Evolutionary conservation across 768 basidiomycete species (phyloP), one percentile per base, ranked within the genome.

Genomic region (Wakefieldia striispora): DNA sequence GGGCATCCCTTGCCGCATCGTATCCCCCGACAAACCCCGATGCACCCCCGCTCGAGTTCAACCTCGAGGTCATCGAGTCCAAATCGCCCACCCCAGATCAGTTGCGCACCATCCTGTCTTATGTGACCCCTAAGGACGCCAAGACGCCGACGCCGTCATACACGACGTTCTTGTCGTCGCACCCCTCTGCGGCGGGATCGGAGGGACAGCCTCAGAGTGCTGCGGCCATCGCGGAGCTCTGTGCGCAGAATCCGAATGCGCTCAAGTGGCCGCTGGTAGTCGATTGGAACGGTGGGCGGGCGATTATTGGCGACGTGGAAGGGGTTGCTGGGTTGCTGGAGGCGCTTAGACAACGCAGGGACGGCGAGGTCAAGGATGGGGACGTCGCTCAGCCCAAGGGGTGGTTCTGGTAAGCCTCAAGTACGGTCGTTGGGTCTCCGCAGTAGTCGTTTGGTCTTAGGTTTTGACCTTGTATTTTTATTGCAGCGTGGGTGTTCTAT

Each of bases 191-290:
- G 2, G 44, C 71, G 14, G 68, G 72, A 36, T 70, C 68, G 17
- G 66, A 65, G 2, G 70, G 70, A 12, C 64, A 60, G 50, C 68
- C 75, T 0, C 71, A 79, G 7, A 76, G 66, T 23, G 56, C 77
- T 0, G 66, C 74, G 6, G 76, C 66, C 8, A 70, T 90, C 9
- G 70, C 70, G 3, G 67, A 75, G 24, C 72, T 88, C 10, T 86
- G 74, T 0, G 57, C 69, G 38, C 71, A 73, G 64, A 82, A 82
- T 49, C 84, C 82, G 1, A 73, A 72, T 13, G 80, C 79, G 14
- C 66, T 89, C 56, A 87, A 82, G 51, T 91, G 86, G 87, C 88
- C 88, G 0, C 77, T 91, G 40, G 85, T 91, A 0, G 88, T 91
- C 2, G 82, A 91, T 56, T 91, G 88, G 88, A 68, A 72, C 14